These are phyloP conservation scores for Musa beccarii DNA, from an alignment of 176 grass and related monocot species.

Conservation along the genomic window DNA sequence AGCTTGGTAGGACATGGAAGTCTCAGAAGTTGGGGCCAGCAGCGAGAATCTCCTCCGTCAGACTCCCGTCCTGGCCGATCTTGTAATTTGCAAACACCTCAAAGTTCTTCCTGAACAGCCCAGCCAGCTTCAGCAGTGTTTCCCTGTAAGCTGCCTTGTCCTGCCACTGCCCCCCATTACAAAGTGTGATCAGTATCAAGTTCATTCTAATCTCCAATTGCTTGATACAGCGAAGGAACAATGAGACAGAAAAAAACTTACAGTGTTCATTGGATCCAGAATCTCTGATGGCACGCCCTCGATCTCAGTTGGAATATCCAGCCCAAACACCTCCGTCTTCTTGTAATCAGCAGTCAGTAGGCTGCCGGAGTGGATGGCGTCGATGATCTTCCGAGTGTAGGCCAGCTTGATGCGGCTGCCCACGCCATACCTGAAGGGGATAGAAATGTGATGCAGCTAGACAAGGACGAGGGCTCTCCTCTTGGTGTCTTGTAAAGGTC, in stretches of 20 bases:
- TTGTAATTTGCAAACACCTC: constrained; percentile 81
- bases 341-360: constrained; percentile 68
- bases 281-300: constrained; percentile 73
- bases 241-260: constrained; percentile 21
- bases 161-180: constrained; percentile 42
- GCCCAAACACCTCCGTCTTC: constrained; percentile 84
- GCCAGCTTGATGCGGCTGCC: constrained; percentile 79
- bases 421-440: constrained; percentile 58
- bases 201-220: no score
- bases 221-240: neutral
- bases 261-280: constrained; percentile 83
- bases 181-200: no score
- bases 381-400: constrained; percentile 92
- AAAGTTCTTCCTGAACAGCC: constrained; percentile 92
- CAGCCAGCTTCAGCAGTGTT: constrained; percentile 75
- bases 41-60: constrained; percentile 87
- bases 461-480: neutral
- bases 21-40: constrained; percentile 77
- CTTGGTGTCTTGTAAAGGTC: neutral
- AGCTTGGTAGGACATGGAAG: no score
- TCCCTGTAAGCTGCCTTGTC: constrained; percentile 79
- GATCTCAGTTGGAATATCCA: constrained; percentile 71
- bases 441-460: neutral
- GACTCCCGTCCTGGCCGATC: constrained; percentile 52
- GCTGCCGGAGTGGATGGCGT: constrained; percentile 86